Percentiles rank a stretch among this genome's conserved stretches.
phyloP scores from a whole-genome alignment of 2,329 filamentous ascomycete genomes.

The Tolypocladium album region DNA sequence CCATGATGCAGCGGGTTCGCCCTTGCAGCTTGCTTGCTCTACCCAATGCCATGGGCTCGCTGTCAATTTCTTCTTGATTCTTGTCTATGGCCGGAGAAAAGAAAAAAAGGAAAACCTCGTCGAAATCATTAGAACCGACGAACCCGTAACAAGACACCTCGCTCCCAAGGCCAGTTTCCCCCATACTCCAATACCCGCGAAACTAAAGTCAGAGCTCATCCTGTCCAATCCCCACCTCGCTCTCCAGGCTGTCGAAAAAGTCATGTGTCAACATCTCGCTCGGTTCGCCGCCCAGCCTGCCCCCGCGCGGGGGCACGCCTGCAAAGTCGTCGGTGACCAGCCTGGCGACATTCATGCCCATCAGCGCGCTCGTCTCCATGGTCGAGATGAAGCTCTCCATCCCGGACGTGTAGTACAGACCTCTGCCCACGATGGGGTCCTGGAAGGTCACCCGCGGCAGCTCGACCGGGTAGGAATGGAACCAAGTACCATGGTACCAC shows the following conservation, averaged over 20 bases:
- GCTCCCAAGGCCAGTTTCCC: not conserved
- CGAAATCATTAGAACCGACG: not conserved
- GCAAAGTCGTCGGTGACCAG: conserved; percentile 53
- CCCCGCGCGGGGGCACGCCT: conserved; percentile 7
- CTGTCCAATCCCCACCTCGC: conserved; percentile 6
- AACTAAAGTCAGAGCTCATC: conserved; percentile 5
- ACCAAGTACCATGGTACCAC: conserved; percentile 69
- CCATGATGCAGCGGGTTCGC: not conserved
- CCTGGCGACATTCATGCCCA: conserved; percentile 76
- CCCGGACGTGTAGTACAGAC: conserved; percentile 60
- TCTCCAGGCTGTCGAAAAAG: conserved; percentile 8
- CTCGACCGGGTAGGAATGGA: conserved; percentile 77
- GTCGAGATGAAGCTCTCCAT: conserved; percentile 94
- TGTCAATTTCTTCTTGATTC: not conserved
- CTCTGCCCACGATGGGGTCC: conserved; percentile 56
- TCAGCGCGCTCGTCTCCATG: conserved; percentile 92
- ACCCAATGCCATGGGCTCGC: not conserved
- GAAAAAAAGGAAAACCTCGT: not conserved
- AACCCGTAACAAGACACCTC: not conserved
- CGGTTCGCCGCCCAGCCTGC: not conserved
- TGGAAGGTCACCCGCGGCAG: conserved; percentile 84
- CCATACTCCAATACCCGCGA: not conserved
- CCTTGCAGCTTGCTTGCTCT: not conserved
- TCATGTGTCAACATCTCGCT: conserved; percentile 1
- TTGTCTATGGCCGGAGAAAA: not conserved